Evolutionary conservation across 2,329 filamentous ascomycete genomes (phyloP).

Genomic region (Botrytis medusae): DNA sequence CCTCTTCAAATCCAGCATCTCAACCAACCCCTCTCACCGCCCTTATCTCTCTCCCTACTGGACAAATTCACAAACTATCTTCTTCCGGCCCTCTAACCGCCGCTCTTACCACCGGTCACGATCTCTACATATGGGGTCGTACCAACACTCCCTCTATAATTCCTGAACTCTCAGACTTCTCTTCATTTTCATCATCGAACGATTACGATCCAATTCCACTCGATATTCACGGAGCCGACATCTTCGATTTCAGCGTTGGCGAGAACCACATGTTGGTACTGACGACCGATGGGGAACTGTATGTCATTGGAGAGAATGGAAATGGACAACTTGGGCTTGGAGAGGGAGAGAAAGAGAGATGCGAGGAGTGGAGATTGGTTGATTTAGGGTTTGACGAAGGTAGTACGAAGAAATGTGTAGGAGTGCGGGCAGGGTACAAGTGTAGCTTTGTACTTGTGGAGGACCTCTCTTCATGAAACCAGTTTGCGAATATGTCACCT

Average conservation of each 20-base stretch:
- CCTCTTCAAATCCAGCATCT: constrained; percentile 46
- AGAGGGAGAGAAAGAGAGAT: constrained; percentile 15
- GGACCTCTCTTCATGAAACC: constrained; percentile 12
- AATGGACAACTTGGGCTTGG: constrained; percentile 60
- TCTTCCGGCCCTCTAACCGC: constrained; percentile 56
- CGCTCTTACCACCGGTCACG: constrained; percentile 56
- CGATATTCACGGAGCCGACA: constrained; percentile 48
- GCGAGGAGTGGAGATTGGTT: constrained; percentile 34
- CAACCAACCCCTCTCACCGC: constrained; percentile 49
- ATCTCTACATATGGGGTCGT: constrained; percentile 64
- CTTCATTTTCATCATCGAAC: not conserved
- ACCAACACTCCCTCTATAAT: constrained; percentile 28
- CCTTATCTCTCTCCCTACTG: constrained; percentile 52
- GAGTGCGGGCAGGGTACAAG: constrained; percentile 38
- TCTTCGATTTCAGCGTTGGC: constrained; percentile 58
- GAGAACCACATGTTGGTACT: constrained; percentile 59
- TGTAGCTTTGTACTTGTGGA: constrained; percentile 38
- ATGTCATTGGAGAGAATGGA: constrained; percentile 55
- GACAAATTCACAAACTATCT: constrained; percentile 52
- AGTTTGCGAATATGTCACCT: not conserved
- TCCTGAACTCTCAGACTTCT: constrained; percentile 20
- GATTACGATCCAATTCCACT: constrained; percentile 30
- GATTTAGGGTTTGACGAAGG: constrained; percentile 26
- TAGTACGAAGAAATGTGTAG: constrained; percentile 30
- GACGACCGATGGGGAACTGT: constrained; percentile 50